A percentile compares a stretch with the other conserved stretches of the same genome.
Conservation (phyloP, 2,329 filamentous ascomycete genomes). For the Neoscytalidium dimidiatum region DNA sequence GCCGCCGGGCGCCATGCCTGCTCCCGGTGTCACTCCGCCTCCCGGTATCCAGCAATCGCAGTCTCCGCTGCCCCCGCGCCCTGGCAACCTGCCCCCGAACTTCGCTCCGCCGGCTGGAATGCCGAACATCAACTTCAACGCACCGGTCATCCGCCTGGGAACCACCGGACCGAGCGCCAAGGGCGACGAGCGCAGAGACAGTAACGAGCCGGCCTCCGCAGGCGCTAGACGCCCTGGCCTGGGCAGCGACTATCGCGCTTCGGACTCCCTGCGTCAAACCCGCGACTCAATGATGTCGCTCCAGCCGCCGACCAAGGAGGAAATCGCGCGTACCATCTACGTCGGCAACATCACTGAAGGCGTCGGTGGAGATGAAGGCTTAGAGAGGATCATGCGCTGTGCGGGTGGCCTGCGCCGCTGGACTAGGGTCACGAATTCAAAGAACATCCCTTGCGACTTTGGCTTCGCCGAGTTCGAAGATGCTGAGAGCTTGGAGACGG, state of each 20-base stretch:
- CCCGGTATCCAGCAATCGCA: slow-evolving; percentile 77
- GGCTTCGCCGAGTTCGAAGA: slow-evolving; percentile 97
- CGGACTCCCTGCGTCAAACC: slow-evolving; percentile 68
- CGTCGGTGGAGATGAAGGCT: slow-evolving; percentile 71
- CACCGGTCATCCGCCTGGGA: slow-evolving; percentile 90
- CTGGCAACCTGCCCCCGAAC: slow-evolving; percentile 75
- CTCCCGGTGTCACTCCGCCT: slow-evolving; percentile 77
- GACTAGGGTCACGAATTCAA: slow-evolving; percentile 77
- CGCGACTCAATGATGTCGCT: slow-evolving; percentile 71
- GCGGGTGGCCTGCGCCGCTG: slow-evolving; percentile 81
- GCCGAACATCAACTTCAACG: slow-evolving; percentile 98
- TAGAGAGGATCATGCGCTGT: slow-evolving; percentile 76
- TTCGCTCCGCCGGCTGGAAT: slow-evolving; percentile 90
- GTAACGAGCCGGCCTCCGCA: slow-evolving; percentile 37
- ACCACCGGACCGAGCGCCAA: slow-evolving; percentile 63
- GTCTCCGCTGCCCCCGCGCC: slow-evolving; percentile 74
- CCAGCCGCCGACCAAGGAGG: slow-evolving; percentile 82
- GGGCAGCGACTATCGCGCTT: slow-evolving; percentile 56
- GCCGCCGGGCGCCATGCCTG: slow-evolving; percentile 65
- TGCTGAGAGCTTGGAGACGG: slow-evolving; percentile 80
- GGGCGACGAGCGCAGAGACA: slow-evolving; percentile 49
- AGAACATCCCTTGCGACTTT: slow-evolving; percentile 81
- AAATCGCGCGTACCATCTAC: slow-evolving; percentile 89
- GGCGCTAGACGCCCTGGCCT: slow-evolving; percentile 50
- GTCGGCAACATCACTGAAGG: slow-evolving; percentile 83